phyloP scores from a whole-genome alignment of 1,284 basidiomycete genomes.

The Malassezia dermatis region DNA sequence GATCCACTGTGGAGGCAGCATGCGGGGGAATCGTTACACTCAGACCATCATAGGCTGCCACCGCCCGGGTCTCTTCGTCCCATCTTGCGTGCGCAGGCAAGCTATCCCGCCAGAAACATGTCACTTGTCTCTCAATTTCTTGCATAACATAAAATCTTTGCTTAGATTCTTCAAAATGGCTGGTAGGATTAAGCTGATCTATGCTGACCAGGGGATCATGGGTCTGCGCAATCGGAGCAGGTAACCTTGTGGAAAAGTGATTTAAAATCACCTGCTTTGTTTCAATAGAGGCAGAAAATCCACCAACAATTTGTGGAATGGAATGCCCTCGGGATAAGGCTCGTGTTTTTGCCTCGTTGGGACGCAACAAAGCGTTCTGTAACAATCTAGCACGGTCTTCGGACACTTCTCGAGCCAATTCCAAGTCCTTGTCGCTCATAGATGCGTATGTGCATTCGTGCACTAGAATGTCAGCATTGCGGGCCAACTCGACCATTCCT shows the following conservation, averaged over 20 bases:
- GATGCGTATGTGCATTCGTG: conserved; percentile 46
- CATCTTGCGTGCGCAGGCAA: neutral
- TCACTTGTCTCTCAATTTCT: conserved; percentile 15
- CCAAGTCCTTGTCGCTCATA: conserved; percentile 25
- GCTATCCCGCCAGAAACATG: conserved; percentile 1
- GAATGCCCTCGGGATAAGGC: conserved; percentile 32
- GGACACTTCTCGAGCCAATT: conserved; percentile 17
- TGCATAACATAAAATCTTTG: conserved; percentile 7
- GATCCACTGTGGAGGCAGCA: neutral
- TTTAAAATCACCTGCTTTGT: conserved; percentile 35
- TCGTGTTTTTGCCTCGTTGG: conserved; percentile 9
- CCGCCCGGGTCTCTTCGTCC: neutral
- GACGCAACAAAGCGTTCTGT: neutral
- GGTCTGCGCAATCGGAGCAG: neutral
- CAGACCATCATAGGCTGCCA: conserved; percentile 16
- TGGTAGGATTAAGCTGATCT: neutral
- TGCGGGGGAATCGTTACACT: neutral
- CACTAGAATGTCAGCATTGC: conserved; percentile 34
- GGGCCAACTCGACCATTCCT: conserved; percentile 22
- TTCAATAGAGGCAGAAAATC: conserved; percentile 30
- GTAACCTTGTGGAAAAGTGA: conserved; percentile 29
- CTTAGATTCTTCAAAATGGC: neutral
- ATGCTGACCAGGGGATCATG: neutral
- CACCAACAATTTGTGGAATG: conserved; percentile 36
- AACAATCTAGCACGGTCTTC: neutral